Percentiles rank a stretch among this genome's conserved stretches.
These are phyloP conservation scores for Zopfia rhizophila DNA, from an alignment of 2,329 filamentous ascomycete species.

Conservation along the genomic window DNA sequence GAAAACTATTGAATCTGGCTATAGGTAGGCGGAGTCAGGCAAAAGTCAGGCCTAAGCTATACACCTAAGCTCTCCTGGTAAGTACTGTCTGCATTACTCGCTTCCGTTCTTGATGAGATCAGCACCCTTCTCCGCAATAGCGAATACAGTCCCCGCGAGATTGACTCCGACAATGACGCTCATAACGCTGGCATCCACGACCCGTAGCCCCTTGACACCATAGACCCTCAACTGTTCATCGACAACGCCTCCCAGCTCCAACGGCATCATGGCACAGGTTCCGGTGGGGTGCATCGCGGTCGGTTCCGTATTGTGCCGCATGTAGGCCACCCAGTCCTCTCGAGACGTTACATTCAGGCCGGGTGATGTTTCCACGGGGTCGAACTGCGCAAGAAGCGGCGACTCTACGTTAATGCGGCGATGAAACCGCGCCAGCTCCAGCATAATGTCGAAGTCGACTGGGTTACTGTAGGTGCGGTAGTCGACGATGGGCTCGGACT, in stretches of 20 bases:
- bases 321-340: not conserved
- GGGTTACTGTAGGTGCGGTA: conserved; percentile 25
- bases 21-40: too few relatives aligned
- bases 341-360: not conserved
- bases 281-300: conserved; percentile 40
- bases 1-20: too few relatives aligned
- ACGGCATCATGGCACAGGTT: conserved; percentile 45
- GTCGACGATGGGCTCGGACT: conserved; percentile 21
- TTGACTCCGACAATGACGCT: conserved; percentile 24
- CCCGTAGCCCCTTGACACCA: conserved; percentile 42
- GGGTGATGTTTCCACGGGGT: not conserved
- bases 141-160: conserved; percentile 26
- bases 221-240: conserved; percentile 42
- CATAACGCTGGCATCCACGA: conserved; percentile 41
- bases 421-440: not conserved
- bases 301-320: not conserved
- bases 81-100: too few relatives aligned
- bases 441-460: conserved; percentile 5
- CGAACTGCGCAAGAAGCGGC: not conserved
- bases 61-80: too few relatives aligned
- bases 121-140: conserved; percentile 45
- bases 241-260: conserved; percentile 45
- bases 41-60: too few relatives aligned
- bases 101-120: too few relatives aligned
- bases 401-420: not conserved